phyloP scores from a whole-genome alignment of 78 protist species.

The Emiliania huxleyi region DNA sequence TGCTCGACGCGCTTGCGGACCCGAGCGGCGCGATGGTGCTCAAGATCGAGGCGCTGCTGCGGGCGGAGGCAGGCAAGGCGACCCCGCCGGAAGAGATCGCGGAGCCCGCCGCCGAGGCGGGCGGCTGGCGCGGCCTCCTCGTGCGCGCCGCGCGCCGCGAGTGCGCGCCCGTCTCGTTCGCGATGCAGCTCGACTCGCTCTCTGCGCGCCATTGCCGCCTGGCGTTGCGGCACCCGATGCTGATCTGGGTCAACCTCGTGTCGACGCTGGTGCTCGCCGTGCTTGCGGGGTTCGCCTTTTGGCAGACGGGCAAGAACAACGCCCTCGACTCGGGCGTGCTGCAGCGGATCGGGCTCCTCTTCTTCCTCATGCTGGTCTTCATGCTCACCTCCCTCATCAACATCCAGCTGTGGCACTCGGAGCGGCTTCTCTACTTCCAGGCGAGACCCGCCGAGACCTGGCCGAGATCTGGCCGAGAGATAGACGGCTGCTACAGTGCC shows the following conservation, averaged over 20 bases:
- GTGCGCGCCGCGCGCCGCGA: too few species aligned
- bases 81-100: background rate
- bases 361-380: background rate
- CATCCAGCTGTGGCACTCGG: background rate
- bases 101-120: too few species aligned
- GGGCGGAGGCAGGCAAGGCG: background rate
- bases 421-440: constrained; percentile 2
- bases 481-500: background rate
- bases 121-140: too few species aligned
- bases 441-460: background rate
- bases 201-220: background rate
- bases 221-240: constrained; percentile 8
- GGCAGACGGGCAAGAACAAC: background rate
- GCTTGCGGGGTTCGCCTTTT: background rate
- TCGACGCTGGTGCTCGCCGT: too few species aligned
- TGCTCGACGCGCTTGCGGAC: background rate
- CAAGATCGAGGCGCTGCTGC: too few species aligned
- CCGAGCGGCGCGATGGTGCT: background rate
- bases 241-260: background rate
- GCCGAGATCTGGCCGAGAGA: background rate
- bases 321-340: background rate
- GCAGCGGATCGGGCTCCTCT: background rate
- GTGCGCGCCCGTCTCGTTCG: too few species aligned
- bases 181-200: background rate
- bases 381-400: background rate